Base-by-base conservation (phyloP, 768 basidiomycete genomes). In the Lentinula detonsa region DNA sequence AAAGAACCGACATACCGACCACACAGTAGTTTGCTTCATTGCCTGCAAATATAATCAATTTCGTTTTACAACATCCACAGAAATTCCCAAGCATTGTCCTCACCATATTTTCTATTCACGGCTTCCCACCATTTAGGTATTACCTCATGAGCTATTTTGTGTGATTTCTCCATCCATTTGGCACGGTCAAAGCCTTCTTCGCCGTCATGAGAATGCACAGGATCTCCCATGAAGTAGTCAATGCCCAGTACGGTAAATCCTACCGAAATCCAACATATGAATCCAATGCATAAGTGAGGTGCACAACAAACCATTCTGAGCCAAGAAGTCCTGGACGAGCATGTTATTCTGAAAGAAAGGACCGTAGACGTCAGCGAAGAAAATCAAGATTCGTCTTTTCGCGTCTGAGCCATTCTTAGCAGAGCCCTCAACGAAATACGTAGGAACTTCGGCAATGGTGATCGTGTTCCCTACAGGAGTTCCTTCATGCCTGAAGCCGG, bases 201-300 rank as follows among this genome's bases (percentile, higher is more conserved):
- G 2, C 72, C 69, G 21, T 71, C 67, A 62, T 81, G 76, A 1
- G 65, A 58, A n/a, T 78, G 65, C 1, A 87, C 65, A 10, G 80
- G 74, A 57, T 86, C 83, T 6, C 86, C 84, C 54, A 85, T 77
- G 70, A 88, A 86, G 69, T 85, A 87, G 62, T 88, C 87, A 45
- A 81, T 70, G 2, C 84, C 85, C 4, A 87, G 68, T 4, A 87
- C 85, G 49, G 75, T 70, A 66, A 80, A 87, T 1, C 86, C 86
- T 87, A 48, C 21, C 16, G 6, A 21, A 7, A 33, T 57, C n/a
- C n/a, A 37, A 57, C 15, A 8, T 31, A 11, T 42, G 11, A 8
- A 4, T 21, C 8, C 28, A 33, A 35, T 10, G 46, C 1, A 39
- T 23, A 50, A 6, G n/a, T 39, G 43, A 56, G 13, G 15, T 15